phyloP scores from a whole-genome alignment of 768 basidiomycete genomes.

The Fibroporia radiculosa region DNA sequence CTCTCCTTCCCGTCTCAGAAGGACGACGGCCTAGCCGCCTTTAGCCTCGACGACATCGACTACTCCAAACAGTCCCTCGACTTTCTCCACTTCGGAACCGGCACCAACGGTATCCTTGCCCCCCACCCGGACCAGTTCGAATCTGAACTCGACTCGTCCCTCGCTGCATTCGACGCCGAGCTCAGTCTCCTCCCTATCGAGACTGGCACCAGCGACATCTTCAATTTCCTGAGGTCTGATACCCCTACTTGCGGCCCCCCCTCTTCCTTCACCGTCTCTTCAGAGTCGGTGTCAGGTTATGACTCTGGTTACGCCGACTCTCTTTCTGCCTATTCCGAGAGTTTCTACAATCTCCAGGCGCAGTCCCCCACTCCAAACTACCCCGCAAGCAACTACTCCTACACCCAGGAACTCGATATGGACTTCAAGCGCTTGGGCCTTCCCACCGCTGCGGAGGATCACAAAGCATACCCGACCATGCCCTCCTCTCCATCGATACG shows the following conservation, averaged over 20 bases:
- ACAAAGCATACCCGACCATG: constrained; percentile 43
- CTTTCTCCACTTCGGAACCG: constrained; percentile 58
- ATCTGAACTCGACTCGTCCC: constrained; percentile 66
- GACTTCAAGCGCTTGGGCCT: constrained; percentile 41
- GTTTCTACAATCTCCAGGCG: constrained; percentile 55
- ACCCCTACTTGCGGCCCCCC: constrained; percentile 62
- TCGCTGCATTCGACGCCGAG: constrained; percentile 56
- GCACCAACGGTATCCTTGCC: constrained; percentile 62
- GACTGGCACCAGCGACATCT: constrained; percentile 43
- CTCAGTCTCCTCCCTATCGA: constrained; percentile 53
- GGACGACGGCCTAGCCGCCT: constrained; percentile 12
- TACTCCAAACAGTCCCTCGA: constrained; percentile 22
- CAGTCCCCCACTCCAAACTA: constrained; percentile 44
- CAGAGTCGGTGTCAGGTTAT: constrained; percentile 45
- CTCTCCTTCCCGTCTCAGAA: constrained; percentile 11
- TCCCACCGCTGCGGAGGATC: constrained; percentile 39
- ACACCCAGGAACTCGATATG: constrained; percentile 46
- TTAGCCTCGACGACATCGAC: constrained; percentile 45
- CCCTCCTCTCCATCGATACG: constrained; percentile 33
- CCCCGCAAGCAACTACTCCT: constrained; percentile 30
- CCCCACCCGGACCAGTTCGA: constrained; percentile 81
- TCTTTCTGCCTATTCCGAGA: constrained; percentile 59
- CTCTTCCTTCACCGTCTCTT: constrained; percentile 72
- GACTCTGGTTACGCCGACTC: constrained; percentile 48
- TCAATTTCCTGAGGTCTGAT: constrained; percentile 54